Percentiles rank a stretch among this genome's conserved stretches.
Evolutionary conservation across 306 rosid genomes (phyloP).

Genomic region (Trifolium fragiferum): DNA sequence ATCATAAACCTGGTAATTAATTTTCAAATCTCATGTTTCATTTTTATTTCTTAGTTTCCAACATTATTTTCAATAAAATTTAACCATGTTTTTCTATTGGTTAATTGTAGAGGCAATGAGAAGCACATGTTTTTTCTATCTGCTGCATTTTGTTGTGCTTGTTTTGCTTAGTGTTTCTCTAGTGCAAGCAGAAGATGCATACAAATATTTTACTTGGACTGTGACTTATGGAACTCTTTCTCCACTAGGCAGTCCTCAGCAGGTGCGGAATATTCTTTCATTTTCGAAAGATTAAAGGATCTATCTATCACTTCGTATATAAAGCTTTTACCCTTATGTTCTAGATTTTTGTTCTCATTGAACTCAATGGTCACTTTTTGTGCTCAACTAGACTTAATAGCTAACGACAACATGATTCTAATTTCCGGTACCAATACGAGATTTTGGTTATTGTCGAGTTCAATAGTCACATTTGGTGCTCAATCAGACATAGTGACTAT

Average conservation of each 20-base stretch:
- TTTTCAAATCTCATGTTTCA: slow-evolving; percentile 16
- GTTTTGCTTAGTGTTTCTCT: slow-evolving; percentile 49
- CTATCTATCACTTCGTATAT: background rate
- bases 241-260: slow-evolving; percentile 86
- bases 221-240: slow-evolving; percentile 87
- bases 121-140: slow-evolving; percentile 44
- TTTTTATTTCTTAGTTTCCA: slow-evolving; percentile 8
- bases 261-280: slow-evolving; percentile 58
- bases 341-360: background rate
- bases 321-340: background rate
- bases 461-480: slow-evolving; percentile 83
- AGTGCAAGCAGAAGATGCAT: slow-evolving; percentile 83
- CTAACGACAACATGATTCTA: slow-evolving; percentile 81
- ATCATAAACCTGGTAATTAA: slow-evolving; percentile 39
- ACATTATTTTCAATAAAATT: background rate
- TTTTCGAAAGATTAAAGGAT: background rate
- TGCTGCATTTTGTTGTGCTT: slow-evolving; percentile 50
- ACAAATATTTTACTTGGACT: slow-evolving; percentile 80
- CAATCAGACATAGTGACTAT: slow-evolving; percentile 79
- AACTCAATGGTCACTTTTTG: slow-evolving; percentile 77
- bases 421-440: background rate
- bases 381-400: slow-evolving; percentile 78
- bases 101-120: slow-evolving; percentile 66
- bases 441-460: background rate
- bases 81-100: slow-evolving; percentile 21